A percentile compares a stretch with the other conserved stretches of the same genome.
Conservation (phyloP, 257 asterid species). For the Penstemon eatonii region DNA sequence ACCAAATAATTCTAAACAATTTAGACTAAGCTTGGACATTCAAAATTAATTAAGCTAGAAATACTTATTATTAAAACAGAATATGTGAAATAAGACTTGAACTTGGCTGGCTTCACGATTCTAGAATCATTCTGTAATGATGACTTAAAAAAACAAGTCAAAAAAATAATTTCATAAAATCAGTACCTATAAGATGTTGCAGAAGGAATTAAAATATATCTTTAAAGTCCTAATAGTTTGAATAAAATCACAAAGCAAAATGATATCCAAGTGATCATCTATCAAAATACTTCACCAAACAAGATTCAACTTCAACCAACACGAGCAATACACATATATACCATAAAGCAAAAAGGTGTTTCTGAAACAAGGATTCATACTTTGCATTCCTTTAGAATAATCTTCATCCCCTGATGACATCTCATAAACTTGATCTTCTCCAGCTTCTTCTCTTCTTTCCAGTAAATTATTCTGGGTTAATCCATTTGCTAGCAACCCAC, state of each 20-base stretch:
- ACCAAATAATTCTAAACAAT: not conserved
- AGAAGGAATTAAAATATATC: not conserved
- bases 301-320: not conserved
- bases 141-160: not conserved
- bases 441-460: conserved; percentile 41
- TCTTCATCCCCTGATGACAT: conserved; percentile 92
- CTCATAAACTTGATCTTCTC: conserved; percentile 57
- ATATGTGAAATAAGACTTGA: not conserved
- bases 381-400: conserved; percentile 76
- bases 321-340: conserved; percentile 14
- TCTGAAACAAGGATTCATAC: conserved; percentile 43
- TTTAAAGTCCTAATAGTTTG: not conserved
- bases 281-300: not conserved
- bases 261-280: not conserved
- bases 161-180: not conserved
- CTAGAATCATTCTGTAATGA: not conserved
- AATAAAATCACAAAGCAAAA: not conserved
- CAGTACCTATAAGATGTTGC: not conserved
- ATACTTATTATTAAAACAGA: conserved; percentile 10
- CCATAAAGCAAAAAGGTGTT: conserved; percentile 7
- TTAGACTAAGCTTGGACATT: not conserved
- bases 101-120: not conserved
- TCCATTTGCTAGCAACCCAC: conserved; percentile 25
- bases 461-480: conserved; percentile 31
- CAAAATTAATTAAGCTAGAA: conserved; percentile 9